phyloP scores from a whole-genome alignment of 2,329 filamentous ascomycete species.

The Sclerotinia spermophila region DNA sequence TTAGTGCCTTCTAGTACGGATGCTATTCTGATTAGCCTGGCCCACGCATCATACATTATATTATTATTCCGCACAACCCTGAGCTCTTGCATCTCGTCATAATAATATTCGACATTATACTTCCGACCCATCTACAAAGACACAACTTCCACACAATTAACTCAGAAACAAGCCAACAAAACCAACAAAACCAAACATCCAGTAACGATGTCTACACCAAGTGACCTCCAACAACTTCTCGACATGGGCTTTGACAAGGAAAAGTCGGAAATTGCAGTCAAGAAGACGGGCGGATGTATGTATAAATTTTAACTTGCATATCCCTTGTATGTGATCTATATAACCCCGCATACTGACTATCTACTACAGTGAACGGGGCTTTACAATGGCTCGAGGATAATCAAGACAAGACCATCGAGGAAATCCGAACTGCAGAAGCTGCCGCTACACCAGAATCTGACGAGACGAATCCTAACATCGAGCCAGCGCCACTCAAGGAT shows the following conservation, averaged over 20 bases:
- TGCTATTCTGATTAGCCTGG: not conserved
- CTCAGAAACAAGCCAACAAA: too few relatives aligned
- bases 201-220: conserved; percentile 48
- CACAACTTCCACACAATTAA: not conserved
- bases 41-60: not conserved
- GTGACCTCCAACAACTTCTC: conserved; percentile 56
- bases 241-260: conserved; percentile 81
- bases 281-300: conserved; percentile 76
- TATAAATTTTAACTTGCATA: conserved; percentile 24
- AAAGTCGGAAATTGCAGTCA: conserved; percentile 77
- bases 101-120: conserved; percentile 5
- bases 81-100: not conserved
- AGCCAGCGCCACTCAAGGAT: conserved; percentile 63
- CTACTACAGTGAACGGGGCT: conserved; percentile 69
- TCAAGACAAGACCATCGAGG: conserved; percentile 80
- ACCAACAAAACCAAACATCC: too few relatives aligned
- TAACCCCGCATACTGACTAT: conserved; percentile 21
- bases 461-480: conserved; percentile 50
- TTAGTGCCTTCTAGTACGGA: not conserved
- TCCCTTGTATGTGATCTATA: not conserved
- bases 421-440: conserved; percentile 56
- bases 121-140: not conserved
- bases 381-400: conserved; percentile 94
- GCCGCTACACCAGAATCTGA: conserved; percentile 42
- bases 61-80: not conserved